Base-by-base conservation (phyloP, 2,329 filamentous ascomycete species). In the Xylaria sp. region DNA sequence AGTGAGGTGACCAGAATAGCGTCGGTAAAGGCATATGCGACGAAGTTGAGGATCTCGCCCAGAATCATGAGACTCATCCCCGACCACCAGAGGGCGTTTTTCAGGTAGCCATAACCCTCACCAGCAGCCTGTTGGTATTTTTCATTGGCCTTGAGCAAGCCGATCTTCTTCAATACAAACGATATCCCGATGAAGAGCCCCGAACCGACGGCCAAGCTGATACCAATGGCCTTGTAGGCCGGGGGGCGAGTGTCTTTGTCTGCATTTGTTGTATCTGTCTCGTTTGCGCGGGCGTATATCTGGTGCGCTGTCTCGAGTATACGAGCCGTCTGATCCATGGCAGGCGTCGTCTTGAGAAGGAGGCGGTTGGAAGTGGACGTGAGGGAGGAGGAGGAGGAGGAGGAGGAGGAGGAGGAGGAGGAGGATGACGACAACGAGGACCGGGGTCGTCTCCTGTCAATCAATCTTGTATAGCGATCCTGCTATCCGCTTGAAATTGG, bases 61-160 rank as follows among this genome's bases (percentile, higher is more conserved):
- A 98, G 75, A 73, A 98, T 97, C 96, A 99, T 98, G 66, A 98
- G 85, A 0, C 84, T 94, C 96, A 99, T 98, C 73, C 96, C 96
- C 1, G 83, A 80, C 96, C 96, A 99, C 96, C 96, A 99, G 83
- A 87, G 97, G 22, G 84, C 84, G 76, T 98, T 98, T 82, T 97
- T 97, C 74, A 99, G 88, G 78, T 98, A 99, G 69, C 95, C 94
- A 79, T 98, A 98, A 63, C 96, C 96, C 80, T 98, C 95, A 67
- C 96, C 96, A 0, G 96, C 94, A 71, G 92, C 93, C 81, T 98
- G 94, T 69, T 97, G 92, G 83, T 98, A 98, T 79, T 98, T 98
- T 74, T 92, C 89, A 80, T 98, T 99, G 57, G 96, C 95, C 78
- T 89, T 94, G 68, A 99, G 85, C 73, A 99, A 81, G 4, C 96